Evolutionary conservation across 257 asterid genomes (phyloP).

Genomic region (Hygrophila difformis): DNA sequence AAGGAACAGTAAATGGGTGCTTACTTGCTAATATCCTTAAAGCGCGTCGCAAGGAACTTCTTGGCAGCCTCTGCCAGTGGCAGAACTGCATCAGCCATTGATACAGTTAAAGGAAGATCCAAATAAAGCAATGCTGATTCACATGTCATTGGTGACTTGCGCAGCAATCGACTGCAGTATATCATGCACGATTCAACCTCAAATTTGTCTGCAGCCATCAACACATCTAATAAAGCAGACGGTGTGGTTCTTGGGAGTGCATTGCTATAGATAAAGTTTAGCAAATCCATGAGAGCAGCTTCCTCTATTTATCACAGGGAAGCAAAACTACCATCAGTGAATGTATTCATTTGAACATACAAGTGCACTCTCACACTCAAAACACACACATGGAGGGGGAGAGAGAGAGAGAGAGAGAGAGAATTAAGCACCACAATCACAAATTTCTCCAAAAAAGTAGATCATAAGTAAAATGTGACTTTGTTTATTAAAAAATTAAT

Average conservation of each 20-base stretch:
- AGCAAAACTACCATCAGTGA: slow-evolving; percentile 8
- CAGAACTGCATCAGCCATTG: slow-evolving; percentile 71
- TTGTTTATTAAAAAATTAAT: too few relatives aligned
- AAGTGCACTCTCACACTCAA: background rate
- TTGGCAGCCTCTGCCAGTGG: slow-evolving; percentile 68
- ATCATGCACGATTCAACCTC: slow-evolving; percentile 92
- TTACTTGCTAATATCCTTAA: slow-evolving; percentile 76
- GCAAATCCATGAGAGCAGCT: slow-evolving; percentile 79
- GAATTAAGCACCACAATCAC: too few relatives aligned
- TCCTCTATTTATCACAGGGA: slow-evolving; percentile 56
- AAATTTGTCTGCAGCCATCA: slow-evolving; percentile 88
- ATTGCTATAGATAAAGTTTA: slow-evolving; percentile 74
- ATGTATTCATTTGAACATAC: background rate
- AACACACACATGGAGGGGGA: too few relatives aligned
- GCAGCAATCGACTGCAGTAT: slow-evolving; percentile 59
- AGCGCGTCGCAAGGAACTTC: slow-evolving; percentile 54
- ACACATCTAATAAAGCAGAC: slow-evolving; percentile 61
- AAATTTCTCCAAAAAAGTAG: too few relatives aligned
- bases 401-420: too few relatives aligned
- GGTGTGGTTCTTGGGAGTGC: slow-evolving; percentile 49
- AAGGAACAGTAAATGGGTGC: slow-evolving; percentile 4
- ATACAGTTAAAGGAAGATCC: slow-evolving; percentile 80
- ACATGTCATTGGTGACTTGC: slow-evolving; percentile 65
- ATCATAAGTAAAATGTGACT: too few relatives aligned
- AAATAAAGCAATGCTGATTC: slow-evolving; percentile 80